phyloP scores from a whole-genome alignment of 192 early-diverging fungal genomes.

The Blastocladiella britannica region DNA sequence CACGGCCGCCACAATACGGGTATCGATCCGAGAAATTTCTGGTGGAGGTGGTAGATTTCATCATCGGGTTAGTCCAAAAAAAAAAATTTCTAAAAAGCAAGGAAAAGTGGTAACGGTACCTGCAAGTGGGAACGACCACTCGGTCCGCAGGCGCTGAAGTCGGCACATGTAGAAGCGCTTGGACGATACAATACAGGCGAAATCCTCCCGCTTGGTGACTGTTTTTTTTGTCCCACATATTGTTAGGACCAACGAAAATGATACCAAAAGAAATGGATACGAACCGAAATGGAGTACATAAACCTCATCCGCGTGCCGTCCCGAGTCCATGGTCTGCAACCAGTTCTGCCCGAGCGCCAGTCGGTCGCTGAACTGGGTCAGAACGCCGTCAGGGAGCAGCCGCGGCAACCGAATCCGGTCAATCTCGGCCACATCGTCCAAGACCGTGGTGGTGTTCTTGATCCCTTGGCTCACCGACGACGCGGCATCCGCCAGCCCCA shows the following conservation, averaged over 20 bases:
- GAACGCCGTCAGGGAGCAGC: constrained; percentile 63
- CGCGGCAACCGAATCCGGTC: constrained; percentile 71
- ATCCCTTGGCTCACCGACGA: constrained; percentile 86
- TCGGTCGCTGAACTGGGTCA: constrained; percentile 45
- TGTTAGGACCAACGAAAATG: neutral
- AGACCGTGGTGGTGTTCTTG: constrained; percentile 79
- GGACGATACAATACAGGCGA: neutral
- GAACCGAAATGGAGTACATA: constrained; percentile 67
- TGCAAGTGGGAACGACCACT: neutral
- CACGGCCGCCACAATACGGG: too few species aligned
- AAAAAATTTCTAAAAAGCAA: too few species aligned
- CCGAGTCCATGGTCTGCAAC: constrained; percentile 59
- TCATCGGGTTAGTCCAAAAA: too few species aligned
- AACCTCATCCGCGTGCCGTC: constrained; percentile 53
- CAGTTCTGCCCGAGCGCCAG: constrained; percentile 72
- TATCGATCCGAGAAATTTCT: too few species aligned
- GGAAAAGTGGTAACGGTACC: too few species aligned
- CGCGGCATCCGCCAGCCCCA: constrained; percentile 86
- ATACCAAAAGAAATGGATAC: neutral
- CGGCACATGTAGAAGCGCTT: neutral
- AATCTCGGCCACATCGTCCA: constrained; percentile 57
- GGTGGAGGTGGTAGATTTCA: too few species aligned
- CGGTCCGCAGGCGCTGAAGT: neutral
- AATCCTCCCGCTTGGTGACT: neutral
- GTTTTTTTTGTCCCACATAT: neutral